Evolutionary conservation across 192 early-diverging fungal species (phyloP).

Genomic region (Podila epigama): DNA sequence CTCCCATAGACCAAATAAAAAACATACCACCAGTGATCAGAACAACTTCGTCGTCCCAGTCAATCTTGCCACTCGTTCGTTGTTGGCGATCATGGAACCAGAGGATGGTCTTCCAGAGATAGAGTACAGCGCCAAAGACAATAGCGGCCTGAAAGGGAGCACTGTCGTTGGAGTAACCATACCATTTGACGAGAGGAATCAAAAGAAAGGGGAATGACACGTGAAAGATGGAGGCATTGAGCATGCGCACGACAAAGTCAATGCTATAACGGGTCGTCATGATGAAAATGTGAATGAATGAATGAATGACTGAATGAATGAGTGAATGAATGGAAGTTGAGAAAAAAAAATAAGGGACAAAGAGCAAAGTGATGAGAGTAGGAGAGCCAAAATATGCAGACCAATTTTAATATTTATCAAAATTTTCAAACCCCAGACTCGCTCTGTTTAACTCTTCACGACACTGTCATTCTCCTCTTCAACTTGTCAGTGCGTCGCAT

Average conservation of each 20-base stretch:
- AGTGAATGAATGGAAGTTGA: background rate
- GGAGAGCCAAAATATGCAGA: no score
- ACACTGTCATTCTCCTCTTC: no score
- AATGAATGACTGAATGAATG: background rate
- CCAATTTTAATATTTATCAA: no score
- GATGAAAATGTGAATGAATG: background rate
- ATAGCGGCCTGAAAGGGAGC: slow-evolving; percentile 8
- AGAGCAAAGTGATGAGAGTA: background rate
- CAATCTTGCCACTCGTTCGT: slow-evolving; percentile 18
- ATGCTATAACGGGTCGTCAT: slow-evolving; percentile 33
- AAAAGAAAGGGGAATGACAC: slow-evolving; percentile 44
- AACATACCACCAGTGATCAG: slow-evolving; percentile 67
- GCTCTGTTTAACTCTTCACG: no score
- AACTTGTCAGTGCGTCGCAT: no score
- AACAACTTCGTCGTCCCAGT: slow-evolving; percentile 68
- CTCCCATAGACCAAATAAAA: slow-evolving; percentile 1
- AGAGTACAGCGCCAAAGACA: slow-evolving; percentile 15
- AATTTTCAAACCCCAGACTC: no score
- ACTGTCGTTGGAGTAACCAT: slow-evolving; percentile 31
- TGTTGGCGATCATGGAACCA: slow-evolving; percentile 26
- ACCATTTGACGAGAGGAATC: slow-evolving; percentile 39
- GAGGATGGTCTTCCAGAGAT: slow-evolving; percentile 9
- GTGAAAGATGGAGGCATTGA: slow-evolving; percentile 38
- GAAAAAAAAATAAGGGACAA: no score
- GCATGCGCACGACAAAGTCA: slow-evolving; percentile 40